Percentiles rank a stretch among this genome's conserved stretches.
These are phyloP conservation scores for Podospora anserina DNA, from an alignment of 495 filamentous ascomycete species.

Conservation along the genomic window DNA sequence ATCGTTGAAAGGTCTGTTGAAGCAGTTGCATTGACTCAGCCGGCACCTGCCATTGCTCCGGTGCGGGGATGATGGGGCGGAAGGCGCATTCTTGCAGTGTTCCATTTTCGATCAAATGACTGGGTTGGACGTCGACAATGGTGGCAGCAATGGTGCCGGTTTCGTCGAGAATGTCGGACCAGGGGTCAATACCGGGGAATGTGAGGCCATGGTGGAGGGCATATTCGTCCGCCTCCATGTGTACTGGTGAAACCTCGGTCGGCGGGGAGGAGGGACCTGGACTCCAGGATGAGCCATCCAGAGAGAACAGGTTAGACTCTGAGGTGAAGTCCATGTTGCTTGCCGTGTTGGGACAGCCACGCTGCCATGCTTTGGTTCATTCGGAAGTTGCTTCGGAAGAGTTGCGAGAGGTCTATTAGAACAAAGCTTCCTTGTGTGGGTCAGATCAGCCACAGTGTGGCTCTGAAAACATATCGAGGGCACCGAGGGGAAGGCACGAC, in stretches of 20 bases:
- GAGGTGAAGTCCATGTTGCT: slow-evolving; percentile 26
- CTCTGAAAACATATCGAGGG: too few species aligned
- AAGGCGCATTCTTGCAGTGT: slow-evolving; percentile 26
- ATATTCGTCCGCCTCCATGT: slow-evolving; percentile 37
- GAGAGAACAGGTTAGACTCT: slow-evolving; percentile 19
- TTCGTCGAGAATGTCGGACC: slow-evolving; percentile 14
- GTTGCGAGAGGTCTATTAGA: too few species aligned
- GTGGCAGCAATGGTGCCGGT: slow-evolving; percentile 20
- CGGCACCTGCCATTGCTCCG: slow-evolving; percentile 22
- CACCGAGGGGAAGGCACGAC: too few species aligned
- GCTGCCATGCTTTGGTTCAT: too few species aligned
- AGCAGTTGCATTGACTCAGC: slow-evolving; percentile 23
- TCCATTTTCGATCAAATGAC: slow-evolving; percentile 16
- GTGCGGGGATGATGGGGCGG: slow-evolving; percentile 20
- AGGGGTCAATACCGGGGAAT: slow-evolving; percentile 28
- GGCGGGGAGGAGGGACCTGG: not conserved
- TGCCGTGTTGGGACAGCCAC: not conserved
- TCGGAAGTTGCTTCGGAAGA: too few species aligned
- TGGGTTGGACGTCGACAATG: slow-evolving; percentile 17
- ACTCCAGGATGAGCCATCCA: slow-evolving; percentile 20
- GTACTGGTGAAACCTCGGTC: slow-evolving; percentile 6
- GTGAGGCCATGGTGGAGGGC: slow-evolving; percentile 42
- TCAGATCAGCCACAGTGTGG: too few species aligned
- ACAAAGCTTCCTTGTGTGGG: too few species aligned
- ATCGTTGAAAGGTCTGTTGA: slow-evolving; percentile 20